A percentile compares a stretch with the other conserved stretches of the same genome.
phyloP scores from a whole-genome alignment of 2,329 filamentous ascomycete genomes.

The Hirsutella thompsonii region DNA sequence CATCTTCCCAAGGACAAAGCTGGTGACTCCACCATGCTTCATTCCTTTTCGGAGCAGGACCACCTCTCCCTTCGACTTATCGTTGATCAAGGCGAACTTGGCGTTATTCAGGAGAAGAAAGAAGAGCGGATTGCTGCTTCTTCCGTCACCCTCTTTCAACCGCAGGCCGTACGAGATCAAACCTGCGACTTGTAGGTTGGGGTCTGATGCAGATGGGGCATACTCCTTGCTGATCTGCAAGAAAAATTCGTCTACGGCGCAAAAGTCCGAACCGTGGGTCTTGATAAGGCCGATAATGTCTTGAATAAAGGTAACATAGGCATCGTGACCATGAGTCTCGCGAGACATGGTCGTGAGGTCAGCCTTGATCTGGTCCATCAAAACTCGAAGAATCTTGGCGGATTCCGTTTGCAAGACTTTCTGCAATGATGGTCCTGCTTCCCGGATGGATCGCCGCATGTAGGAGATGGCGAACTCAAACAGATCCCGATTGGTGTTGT shows the following conservation, averaged over 20 bases:
- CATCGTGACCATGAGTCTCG: constrained; percentile 26
- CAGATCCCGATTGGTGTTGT: constrained; percentile 32
- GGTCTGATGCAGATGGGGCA: constrained; percentile 40
- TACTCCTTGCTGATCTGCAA: constrained; percentile 43
- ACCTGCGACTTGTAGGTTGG: constrained; percentile 40
- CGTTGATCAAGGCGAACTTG: constrained; percentile 37
- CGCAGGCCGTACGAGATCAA: constrained; percentile 43
- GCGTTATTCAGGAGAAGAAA: constrained; percentile 45
- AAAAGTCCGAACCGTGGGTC: constrained; percentile 39
- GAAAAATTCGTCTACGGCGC: constrained; percentile 40
- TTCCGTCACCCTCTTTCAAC: constrained; percentile 36
- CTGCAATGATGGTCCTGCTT: constrained; percentile 20
- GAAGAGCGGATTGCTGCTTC: constrained; percentile 36
- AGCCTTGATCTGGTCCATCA: constrained; percentile 41
- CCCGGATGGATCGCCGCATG: constrained; percentile 36
- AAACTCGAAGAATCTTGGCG: constrained; percentile 26
- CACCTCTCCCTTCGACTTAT: constrained; percentile 32
- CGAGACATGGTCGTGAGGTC: constrained; percentile 29
- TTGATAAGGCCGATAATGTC: constrained; percentile 39
- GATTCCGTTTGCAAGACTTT: constrained; percentile 26
- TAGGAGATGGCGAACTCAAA: constrained; percentile 34
- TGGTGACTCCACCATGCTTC: constrained; percentile 27
- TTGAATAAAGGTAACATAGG: constrained; percentile 38
- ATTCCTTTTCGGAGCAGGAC: constrained; percentile 34
- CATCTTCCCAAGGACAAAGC: constrained; percentile 39